phyloP scores from a whole-genome alignment of 495 filamentous ascomycete genomes.

The Pseudevernia furfuracea region DNA sequence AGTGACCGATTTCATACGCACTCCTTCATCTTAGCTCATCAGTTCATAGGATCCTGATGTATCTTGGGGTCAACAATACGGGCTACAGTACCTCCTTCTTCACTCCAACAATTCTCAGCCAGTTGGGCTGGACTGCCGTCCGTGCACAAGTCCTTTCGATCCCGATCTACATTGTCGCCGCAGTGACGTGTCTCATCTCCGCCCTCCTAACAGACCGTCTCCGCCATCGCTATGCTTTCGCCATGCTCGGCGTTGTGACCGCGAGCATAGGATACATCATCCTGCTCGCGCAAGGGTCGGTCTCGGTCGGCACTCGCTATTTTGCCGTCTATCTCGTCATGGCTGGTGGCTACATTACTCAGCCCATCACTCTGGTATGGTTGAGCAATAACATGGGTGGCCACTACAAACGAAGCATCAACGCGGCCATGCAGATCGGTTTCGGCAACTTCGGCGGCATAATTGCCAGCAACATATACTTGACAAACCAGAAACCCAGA shows the following conservation, averaged over 20 bases:
- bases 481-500: conserved; percentile 39
- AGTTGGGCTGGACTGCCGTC: conserved; percentile 47
- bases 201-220: conserved; percentile 43
- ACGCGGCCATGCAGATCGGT: conserved; percentile 46
- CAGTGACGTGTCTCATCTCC: conserved; percentile 38
- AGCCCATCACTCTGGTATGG: conserved; percentile 50
- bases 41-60: conserved; percentile 36
- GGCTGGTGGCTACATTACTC: conserved; percentile 42
- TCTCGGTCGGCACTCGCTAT: conserved; percentile 41
- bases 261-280: conserved; percentile 45
- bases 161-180: conserved; percentile 48
- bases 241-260: conserved; percentile 39
- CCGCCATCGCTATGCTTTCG: conserved; percentile 45
- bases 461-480: conserved; percentile 45
- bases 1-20: background rate
- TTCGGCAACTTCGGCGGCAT: conserved; percentile 53
- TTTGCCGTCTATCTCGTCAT: conserved; percentile 49
- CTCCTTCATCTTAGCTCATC: background rate
- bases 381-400: conserved; percentile 51
- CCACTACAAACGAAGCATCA: conserved; percentile 55
- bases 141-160: conserved; percentile 48
- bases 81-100: conserved; percentile 48
- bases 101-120: conserved; percentile 49
- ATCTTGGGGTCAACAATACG: conserved; percentile 45
- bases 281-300: conserved; percentile 39